These are phyloP conservation scores for Echinosophora koreensis DNA, from an alignment of 306 rosid genomes.

Conservation along the genomic window DNA sequence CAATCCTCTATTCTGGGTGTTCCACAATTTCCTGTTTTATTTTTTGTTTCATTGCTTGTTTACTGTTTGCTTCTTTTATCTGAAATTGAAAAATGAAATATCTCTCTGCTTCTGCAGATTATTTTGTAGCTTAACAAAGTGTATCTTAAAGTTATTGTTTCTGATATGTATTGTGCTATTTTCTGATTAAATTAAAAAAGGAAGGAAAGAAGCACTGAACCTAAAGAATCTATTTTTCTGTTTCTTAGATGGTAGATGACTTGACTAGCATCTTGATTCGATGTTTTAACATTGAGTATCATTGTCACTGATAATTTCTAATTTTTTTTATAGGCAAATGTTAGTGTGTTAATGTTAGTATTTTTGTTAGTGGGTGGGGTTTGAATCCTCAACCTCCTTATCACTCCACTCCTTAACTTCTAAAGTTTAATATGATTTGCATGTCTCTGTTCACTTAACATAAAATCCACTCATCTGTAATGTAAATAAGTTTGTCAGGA, in stretches of 20 bases:
- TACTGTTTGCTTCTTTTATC: not conserved
- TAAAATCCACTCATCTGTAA: not conserved
- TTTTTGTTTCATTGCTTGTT: not conserved
- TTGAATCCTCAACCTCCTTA: too few species aligned
- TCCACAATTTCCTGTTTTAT: not conserved
- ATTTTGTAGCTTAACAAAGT: not conserved
- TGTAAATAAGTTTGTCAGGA: conserved; percentile 25
- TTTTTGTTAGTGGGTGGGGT: too few species aligned
- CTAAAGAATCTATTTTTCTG: not conserved
- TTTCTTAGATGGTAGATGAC: not conserved
- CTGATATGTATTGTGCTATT: conserved; percentile 1
- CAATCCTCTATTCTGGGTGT: conserved; percentile 31
- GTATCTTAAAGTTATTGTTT: not conserved
- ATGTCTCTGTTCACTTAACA: not conserved
- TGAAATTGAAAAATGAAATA: not conserved
- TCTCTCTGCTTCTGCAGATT: conserved; percentile 7
- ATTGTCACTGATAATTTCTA: not conserved
- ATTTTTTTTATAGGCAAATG: too few species aligned
- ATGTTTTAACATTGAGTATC: not conserved
- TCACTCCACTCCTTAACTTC: too few species aligned
- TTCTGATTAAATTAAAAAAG: conserved; percentile 5
- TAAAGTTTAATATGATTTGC: not conserved
- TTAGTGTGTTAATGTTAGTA: too few species aligned
- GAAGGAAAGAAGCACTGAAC: not conserved
- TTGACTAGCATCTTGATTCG: not conserved